Evolutionary conservation across 352 stramenopile species (phyloP), one percentile per base, ranked within the genome.

Genomic region (Phytophthora hybrid): DNA sequence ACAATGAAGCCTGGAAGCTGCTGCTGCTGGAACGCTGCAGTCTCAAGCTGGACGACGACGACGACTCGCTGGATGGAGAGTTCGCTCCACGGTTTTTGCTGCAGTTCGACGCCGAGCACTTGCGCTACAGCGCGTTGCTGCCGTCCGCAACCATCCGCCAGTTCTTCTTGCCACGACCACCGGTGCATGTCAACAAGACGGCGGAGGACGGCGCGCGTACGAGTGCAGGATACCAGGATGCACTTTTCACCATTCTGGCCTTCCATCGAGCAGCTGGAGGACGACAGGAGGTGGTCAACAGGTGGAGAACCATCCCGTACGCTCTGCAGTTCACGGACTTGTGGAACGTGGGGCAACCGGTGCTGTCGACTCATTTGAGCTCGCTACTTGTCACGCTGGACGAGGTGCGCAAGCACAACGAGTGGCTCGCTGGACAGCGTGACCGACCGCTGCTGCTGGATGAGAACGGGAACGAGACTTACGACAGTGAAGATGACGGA

Each of bases 1-100:
- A 83, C 68, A 74, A 82, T 58, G 59, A 68, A n/a, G 67, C 63
- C 34, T 82, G 76, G 74, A 82, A 76, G 51, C 68, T 65, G 32
- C 39, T 86, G 41, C 66, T 86, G 9, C 32, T 79, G 44, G 49
- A 80, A 49, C 54, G 67, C 23, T 83, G 76, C 23, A 58, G 59
- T 1, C 68, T 86, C 11, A 53, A 59, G 21, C 53, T 80, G n/a
- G 75, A 78, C 19, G 69, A 82, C 26, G 66, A 76, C 16, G 69
- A 73, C 16, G 63, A 73, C 5, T 65, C 49, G 56, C 71, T 75
- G n/a, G 76, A 83, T 37, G 74, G 73, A 21, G 62, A 64, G 8
- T 73, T 83, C 26, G 14, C 59, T 13, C 69, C 76, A 0, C 44
- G 70, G 51, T 73, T 86, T 53, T 47, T 76, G 13, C 53, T 83